Evolutionary conservation across 208 protist species (phyloP), one percentile per base, ranked within the genome.

Genomic region (Leishmania turanica): DNA sequence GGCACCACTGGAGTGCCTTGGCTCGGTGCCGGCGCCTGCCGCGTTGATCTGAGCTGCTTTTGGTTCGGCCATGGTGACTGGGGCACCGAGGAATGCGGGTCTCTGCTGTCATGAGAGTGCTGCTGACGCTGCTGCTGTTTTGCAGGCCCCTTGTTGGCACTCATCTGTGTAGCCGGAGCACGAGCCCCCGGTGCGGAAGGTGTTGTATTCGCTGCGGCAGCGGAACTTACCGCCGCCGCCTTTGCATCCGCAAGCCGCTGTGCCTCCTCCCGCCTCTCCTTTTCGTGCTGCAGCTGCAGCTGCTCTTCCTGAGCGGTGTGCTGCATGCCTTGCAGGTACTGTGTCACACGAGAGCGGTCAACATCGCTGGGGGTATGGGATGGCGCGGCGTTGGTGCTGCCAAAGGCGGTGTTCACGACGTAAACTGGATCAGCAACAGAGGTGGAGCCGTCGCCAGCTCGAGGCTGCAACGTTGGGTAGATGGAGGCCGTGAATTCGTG

Each of bases 271-370:
- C 27, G 17, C 4, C 6, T 65, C 27, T 77, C 58, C 51, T 24
- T 9, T 45, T 53, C 49, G 45, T 21, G 75, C 74, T 60, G 73
- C 82, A 62, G 56, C 74, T 31, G 65, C 78, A 62, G 77, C 21
- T 27, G 74, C 49, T 77, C 74, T 56, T 45, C 74, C 49, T 82
- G 71, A 0, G 68, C 40, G 4, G 65, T 64, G 4, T 60, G 11
- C 0, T 74, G 82, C 71, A 85, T 74, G 45, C 49, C 42, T 40
- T 85, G 62, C 4, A 85, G 72, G 27, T 65, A 85, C 64, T 82
- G 34, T 45, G 9, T 65, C 66, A 85, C 82, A 17, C 37, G 27
- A 6, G 31, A 42, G n/a, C 78, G 53, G 27, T 81, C 82, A 3
- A 34, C 34, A 45, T 53, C 17, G 68, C 51, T 3, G 60, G 68